Evolutionary conservation across 1,284 basidiomycete species (phyloP).

Genomic region (Leccinum subfulvum): DNA sequence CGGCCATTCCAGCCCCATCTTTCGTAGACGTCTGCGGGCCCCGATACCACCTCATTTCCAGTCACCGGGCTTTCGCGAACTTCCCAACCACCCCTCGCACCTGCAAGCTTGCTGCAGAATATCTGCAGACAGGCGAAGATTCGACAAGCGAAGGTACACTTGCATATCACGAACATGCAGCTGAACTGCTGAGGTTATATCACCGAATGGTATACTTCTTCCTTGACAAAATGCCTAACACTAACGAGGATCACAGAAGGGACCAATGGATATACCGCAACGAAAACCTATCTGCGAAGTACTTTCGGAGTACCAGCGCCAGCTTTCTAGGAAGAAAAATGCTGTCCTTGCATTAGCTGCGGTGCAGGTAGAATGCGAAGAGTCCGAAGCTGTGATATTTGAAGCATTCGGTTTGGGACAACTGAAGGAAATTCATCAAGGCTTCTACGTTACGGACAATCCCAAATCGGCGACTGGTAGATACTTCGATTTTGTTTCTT

Average conservation of each 20-base stretch:
- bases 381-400: not conserved
- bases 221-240: not conserved
- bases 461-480: not conserved
- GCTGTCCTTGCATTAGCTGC: not conserved
- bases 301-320: not conserved
- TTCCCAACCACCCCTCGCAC: not conserved
- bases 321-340: not conserved
- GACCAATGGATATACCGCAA: not conserved
- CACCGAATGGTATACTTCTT: not conserved
- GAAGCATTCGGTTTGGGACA: not conserved
- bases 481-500: not conserved
- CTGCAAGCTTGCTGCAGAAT: not conserved
- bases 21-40: not conserved
- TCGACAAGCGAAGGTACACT: not conserved
- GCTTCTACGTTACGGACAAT: not conserved
- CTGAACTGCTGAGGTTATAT: not conserved
- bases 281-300: not conserved
- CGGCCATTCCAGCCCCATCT: not conserved
- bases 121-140: not conserved
- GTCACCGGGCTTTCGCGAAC: not conserved
- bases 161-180: not conserved
- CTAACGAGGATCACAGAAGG: not conserved
- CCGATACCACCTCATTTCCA: not conserved
- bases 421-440: not conserved
- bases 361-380: not conserved